Evolutionary conservation across 768 basidiomycete genomes (phyloP).

Genomic region (Lepiota venenata): DNA sequence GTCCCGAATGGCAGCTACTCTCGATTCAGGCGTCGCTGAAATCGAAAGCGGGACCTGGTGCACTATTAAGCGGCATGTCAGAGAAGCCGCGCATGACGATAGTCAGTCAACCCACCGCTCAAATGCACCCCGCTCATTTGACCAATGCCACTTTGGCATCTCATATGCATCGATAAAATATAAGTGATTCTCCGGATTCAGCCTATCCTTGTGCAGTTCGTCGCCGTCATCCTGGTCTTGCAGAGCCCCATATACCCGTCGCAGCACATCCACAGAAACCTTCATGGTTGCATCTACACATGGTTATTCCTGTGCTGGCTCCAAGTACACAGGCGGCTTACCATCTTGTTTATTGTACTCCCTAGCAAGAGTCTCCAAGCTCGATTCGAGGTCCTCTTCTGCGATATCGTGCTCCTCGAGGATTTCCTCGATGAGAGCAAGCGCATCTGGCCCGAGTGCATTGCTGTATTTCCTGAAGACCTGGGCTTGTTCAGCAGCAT

Average conservation of each 20-base stretch:
- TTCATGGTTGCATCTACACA: conserved; percentile 76
- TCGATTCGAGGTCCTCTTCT: conserved; percentile 66
- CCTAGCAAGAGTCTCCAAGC: conserved; percentile 76
- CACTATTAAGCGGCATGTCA: conserved; percentile 33
- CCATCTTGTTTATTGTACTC: conserved; percentile 93
- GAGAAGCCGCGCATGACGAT: background rate
- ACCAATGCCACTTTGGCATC: conserved; percentile 95
- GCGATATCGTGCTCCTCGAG: conserved; percentile 68
- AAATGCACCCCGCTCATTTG: conserved; percentile 80
- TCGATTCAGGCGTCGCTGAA: conserved; percentile 82
- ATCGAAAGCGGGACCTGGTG: conserved; percentile 54
- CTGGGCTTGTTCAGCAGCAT: conserved; percentile 29
- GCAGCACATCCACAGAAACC: conserved; percentile 63
- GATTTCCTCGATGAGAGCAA: conserved; percentile 69
- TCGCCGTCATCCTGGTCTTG: conserved; percentile 60
- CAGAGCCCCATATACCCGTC: conserved; percentile 70
- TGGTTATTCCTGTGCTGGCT: background rate
- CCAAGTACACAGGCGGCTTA: conserved; percentile 20
- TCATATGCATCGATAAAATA: conserved; percentile 88
- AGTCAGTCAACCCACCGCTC: conserved; percentile 57
- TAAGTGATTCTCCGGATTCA: conserved; percentile 81
- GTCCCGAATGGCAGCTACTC: conserved; percentile 78
- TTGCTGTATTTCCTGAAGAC: conserved; percentile 88
- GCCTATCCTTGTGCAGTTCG: conserved; percentile 51
- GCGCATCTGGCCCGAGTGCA: conserved; percentile 76